phyloP scores from a whole-genome alignment of 306 rosid species.

The Vicia sativa region DNA sequence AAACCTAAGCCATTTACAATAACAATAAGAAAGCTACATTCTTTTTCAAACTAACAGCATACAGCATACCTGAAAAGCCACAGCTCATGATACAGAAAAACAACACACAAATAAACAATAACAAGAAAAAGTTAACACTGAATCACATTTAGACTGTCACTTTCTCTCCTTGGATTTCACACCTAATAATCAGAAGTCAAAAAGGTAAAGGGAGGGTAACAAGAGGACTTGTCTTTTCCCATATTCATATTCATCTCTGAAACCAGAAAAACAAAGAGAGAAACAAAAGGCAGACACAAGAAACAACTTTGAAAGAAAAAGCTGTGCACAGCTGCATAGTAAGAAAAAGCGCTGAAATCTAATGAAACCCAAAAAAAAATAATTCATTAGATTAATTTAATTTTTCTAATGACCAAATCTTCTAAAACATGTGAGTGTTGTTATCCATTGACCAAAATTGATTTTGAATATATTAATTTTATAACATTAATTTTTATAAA shows the following conservation, averaged over 20 bases:
- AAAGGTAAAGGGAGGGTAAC: slow-evolving; percentile 33
- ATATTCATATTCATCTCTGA: slow-evolving; percentile 31
- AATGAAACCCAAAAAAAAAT: too few species aligned
- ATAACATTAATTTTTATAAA: background rate
- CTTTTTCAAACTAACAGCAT: slow-evolving; percentile 9
- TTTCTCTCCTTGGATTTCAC: slow-evolving; percentile 42
- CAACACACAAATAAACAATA: background rate
- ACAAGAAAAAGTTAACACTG: background rate
- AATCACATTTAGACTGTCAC: slow-evolving; percentile 25
- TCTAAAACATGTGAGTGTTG: background rate
- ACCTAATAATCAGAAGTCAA: slow-evolving; percentile 31
- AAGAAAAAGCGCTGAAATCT: slow-evolving; percentile 7
- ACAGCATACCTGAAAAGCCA: slow-evolving; percentile 14
- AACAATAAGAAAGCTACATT: background rate
- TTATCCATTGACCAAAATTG: background rate
- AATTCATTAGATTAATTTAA: background rate
- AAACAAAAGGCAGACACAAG: slow-evolving; percentile 31
- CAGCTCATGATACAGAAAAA: slow-evolving; percentile 12
- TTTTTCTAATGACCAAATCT: slow-evolving; percentile 8
- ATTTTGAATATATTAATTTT: background rate
- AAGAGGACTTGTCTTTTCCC: slow-evolving; percentile 37
- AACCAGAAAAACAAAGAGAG: slow-evolving; percentile 13
- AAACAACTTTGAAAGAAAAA: slow-evolving; percentile 38
- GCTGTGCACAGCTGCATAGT: slow-evolving; percentile 31
- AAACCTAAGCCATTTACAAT: slow-evolving; percentile 2